Evolutionary conservation across 495 filamentous ascomycete species (phyloP).

Genomic region (Tuber umbilicatum): DNA sequence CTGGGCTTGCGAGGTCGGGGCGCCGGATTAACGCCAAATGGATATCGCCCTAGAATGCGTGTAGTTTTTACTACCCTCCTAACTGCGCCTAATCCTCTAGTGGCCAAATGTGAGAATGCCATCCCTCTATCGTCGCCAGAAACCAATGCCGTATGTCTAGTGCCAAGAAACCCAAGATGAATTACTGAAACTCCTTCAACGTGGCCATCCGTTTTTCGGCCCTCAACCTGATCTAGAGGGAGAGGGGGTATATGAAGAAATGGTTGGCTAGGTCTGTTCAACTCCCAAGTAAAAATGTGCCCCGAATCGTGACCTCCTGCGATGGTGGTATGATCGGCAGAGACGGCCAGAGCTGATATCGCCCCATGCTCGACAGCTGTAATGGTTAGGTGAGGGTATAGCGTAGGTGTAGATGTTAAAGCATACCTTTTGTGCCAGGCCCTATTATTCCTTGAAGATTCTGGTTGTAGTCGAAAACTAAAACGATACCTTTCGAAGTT

Average conservation of each 20-base stretch:
- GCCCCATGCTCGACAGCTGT: conserved; percentile 83
- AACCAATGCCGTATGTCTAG: conserved; percentile 87
- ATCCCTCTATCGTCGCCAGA: conserved; percentile 95
- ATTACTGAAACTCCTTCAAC: conserved; percentile 66
- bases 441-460: conserved; percentile 89
- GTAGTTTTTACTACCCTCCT: conserved; percentile 81
- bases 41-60: conserved; percentile 86
- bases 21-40: conserved; percentile 52
- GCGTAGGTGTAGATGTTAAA: conserved; percentile 7
- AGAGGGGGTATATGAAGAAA: conserved; percentile 84
- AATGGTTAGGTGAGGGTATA: conserved; percentile 14
- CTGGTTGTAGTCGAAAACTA: conserved; percentile 96
- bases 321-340: conserved; percentile 86
- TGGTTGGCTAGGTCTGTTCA: conserved; percentile 67
- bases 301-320: conserved; percentile 85
- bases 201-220: conserved; percentile 71
- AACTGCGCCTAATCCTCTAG: conserved; percentile 77
- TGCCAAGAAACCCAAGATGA: conserved; percentile 92
- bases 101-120: conserved; percentile 96
- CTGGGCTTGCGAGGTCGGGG: conserved; percentile 77
- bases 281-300: conserved; percentile 95
- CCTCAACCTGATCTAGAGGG: conserved; percentile 56
- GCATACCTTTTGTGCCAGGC: conserved; percentile 80
- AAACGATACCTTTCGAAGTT: conserved; percentile 84
- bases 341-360: conserved; percentile 79